A percentile compares a stretch with the other conserved stretches of the same genome.
Evolutionary conservation across 345 rosid species (phyloP).

Genomic region (Hevea brasiliensis): DNA sequence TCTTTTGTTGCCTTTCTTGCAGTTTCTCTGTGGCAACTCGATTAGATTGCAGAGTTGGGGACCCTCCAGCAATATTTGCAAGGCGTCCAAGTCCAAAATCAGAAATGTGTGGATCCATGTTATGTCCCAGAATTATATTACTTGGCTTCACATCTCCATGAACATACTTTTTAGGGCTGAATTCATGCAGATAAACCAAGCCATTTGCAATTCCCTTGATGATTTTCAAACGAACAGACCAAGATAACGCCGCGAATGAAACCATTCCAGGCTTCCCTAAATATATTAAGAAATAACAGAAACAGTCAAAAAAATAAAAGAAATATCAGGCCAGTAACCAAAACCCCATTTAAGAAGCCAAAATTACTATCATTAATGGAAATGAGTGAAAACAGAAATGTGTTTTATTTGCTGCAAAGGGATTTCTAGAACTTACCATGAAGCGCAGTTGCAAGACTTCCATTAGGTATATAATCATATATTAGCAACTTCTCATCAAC

Average conservation of each 20-base stretch:
- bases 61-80: slow-evolving; percentile 88
- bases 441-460: slow-evolving; percentile 80
- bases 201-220: slow-evolving; percentile 77
- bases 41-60: slow-evolving; percentile 68
- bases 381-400: background rate
- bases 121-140: slow-evolving; percentile 77
- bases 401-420: background rate
- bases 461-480: slow-evolving; percentile 75
- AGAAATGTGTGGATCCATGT: slow-evolving; percentile 76
- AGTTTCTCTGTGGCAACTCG: slow-evolving; percentile 47
- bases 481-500: slow-evolving; percentile 94
- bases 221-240: slow-evolving; percentile 74
- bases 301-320: background rate
- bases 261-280: slow-evolving; percentile 79
- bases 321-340: background rate
- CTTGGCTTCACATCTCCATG: slow-evolving; percentile 91
- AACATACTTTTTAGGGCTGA: slow-evolving; percentile 87
- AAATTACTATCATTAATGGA: background rate
- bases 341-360: background rate
- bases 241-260: slow-evolving; percentile 55
- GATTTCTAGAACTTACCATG: slow-evolving; percentile 56
- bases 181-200: slow-evolving; percentile 82
- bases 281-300: slow-evolving; percentile 12
- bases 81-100: slow-evolving; percentile 89
- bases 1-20: slow-evolving; percentile 64